Evolutionary conservation across 805 yeast species (phyloP).

Genomic region (Ascoidea tarda): DNA sequence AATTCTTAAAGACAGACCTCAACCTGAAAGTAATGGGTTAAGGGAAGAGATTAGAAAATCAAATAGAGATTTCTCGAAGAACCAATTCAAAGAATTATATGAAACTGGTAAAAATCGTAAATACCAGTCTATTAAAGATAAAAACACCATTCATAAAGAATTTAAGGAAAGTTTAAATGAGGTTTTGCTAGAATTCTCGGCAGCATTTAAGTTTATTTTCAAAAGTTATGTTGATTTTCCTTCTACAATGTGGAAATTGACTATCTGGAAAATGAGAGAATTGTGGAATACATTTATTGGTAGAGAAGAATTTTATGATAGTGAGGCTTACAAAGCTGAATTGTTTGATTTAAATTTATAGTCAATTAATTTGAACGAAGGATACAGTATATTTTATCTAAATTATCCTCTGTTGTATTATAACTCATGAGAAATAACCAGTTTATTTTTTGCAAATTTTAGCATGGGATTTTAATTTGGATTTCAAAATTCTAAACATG

Average conservation of each 20-base stretch:
- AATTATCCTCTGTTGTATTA: no score
- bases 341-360: no score
- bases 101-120: background rate
- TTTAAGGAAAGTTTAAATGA: background rate
- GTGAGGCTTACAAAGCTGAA: background rate
- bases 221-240: constrained; percentile 8
- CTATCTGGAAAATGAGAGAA: constrained; percentile 1
- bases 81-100: background rate
- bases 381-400: background rate
- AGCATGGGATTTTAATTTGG: no score
- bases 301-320: constrained; percentile 2
- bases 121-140: no score
- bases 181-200: background rate
- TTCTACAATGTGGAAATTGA: constrained; percentile 3
- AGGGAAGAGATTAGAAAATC: constrained; percentile 1
- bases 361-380: background rate
- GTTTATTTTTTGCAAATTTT: no score
- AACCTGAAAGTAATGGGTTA: no score
- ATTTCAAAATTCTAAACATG: no score
- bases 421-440: no score
- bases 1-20: no score
- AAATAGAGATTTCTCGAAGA: constrained; percentile 6
- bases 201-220: background rate
- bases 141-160: constrained; percentile 1
- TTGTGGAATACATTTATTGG: constrained; percentile 10